Evolutionary conservation across 208 protist species (phyloP).

Genomic region (Wallacemonas collosoma): DNA sequence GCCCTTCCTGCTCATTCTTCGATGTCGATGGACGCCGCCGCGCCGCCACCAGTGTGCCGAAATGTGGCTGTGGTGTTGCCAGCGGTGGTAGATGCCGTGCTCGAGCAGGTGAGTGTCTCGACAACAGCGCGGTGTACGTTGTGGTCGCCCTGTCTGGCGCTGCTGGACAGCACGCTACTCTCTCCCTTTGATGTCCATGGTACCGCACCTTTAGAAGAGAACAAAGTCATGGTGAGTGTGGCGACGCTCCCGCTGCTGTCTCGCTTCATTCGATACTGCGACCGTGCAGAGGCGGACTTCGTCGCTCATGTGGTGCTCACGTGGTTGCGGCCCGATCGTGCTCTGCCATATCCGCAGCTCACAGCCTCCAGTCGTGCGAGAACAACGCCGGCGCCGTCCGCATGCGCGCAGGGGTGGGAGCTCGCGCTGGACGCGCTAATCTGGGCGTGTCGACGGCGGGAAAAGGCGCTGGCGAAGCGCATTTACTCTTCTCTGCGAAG

Average conservation of each 20-base stretch:
- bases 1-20: too few species aligned
- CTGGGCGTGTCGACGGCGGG: slow-evolving; percentile 56
- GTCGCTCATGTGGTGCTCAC: slow-evolving; percentile 44
- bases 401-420: background rate
- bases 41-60: background rate
- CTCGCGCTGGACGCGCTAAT: slow-evolving; percentile 53
- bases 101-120: slow-evolving; percentile 55
- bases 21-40: background rate
- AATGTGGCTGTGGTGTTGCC: slow-evolving; percentile 19
- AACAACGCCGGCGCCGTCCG: background rate
- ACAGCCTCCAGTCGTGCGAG: background rate
- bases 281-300: slow-evolving; percentile 52
- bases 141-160: slow-evolving; percentile 57
- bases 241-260: slow-evolving; percentile 45
- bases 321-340: slow-evolving; percentile 37
- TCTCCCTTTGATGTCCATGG: slow-evolving; percentile 24
- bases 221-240: background rate
- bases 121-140: slow-evolving; percentile 48
- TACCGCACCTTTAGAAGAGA: background rate
- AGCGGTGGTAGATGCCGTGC: slow-evolving; percentile 44
- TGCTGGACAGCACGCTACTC: slow-evolving; percentile 34
- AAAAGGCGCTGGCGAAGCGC: slow-evolving; percentile 26
- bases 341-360: background rate
- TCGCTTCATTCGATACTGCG: slow-evolving; percentile 53
- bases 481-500: background rate